Evolutionary conservation across 371 early-diverging fungal species (phyloP).

Genomic region (Syncephalastrum monosporum): DNA sequence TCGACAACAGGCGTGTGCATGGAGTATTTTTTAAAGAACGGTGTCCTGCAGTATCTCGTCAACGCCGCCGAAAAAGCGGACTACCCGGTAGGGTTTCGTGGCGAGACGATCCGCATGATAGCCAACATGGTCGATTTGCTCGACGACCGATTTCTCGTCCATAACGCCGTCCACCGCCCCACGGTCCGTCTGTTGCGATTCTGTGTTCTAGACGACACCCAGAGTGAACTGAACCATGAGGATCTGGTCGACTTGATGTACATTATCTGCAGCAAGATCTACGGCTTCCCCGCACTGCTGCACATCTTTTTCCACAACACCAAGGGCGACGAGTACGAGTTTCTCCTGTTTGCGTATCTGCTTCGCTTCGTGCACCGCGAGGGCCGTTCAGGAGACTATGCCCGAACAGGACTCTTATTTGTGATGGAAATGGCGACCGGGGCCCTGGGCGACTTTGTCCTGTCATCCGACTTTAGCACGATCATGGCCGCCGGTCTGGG

Average conservation of each 20-base stretch:
- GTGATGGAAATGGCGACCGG: constrained; percentile 82
- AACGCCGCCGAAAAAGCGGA: constrained; percentile 75
- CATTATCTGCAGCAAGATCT: constrained; percentile 87
- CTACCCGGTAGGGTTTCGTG: constrained; percentile 83
- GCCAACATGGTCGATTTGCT: constrained; percentile 83
- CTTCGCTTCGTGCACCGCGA: constrained; percentile 85
- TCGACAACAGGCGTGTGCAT: constrained; percentile 85
- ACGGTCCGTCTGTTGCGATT: constrained; percentile 74
- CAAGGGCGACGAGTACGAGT: constrained; percentile 71
- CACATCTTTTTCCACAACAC: constrained; percentile 89
- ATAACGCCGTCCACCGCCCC: constrained; percentile 88
- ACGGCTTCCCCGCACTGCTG: constrained; percentile 83
- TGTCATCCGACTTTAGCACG: constrained; percentile 78
- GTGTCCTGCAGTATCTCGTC: constrained; percentile 78
- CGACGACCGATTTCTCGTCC: constrained; percentile 86
- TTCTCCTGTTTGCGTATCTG: constrained; percentile 83
- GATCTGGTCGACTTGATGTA: constrained; percentile 88
- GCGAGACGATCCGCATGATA: constrained; percentile 79
- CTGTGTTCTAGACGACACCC: constrained; percentile 61
- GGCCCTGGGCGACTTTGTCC: constrained; percentile 76
- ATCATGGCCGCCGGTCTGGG: constrained; percentile 86
- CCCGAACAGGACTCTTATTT: constrained; percentile 87
- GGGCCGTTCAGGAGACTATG: constrained; percentile 86
- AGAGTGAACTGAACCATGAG: constrained; percentile 72
- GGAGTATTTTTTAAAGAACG: constrained; percentile 87